Conservation (phyloP, 768 basidiomycete species). For the Tricholoma flavovirens region DNA sequence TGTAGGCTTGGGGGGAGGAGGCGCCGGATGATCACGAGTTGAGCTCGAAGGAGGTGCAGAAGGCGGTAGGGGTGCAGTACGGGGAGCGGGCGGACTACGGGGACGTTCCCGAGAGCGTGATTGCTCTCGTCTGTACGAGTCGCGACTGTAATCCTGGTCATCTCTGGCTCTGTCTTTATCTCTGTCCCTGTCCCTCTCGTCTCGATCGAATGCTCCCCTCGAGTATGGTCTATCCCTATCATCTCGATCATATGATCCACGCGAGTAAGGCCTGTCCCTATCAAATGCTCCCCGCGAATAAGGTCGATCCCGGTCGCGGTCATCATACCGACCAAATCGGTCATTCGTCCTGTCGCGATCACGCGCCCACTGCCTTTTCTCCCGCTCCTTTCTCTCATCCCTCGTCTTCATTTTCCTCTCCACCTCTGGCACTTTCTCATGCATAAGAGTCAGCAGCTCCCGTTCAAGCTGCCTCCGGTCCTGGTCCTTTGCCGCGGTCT, state of each 20-base stretch:
- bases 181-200: constrained; percentile 18
- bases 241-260: constrained; percentile 32
- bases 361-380: constrained; percentile 71
- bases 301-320: constrained; percentile 33
- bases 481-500: constrained; percentile 70
- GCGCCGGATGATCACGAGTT: constrained; percentile 39
- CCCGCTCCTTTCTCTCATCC: constrained; percentile 69
- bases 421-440: constrained; percentile 87
- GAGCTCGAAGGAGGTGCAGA: constrained; percentile 38
- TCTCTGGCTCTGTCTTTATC: constrained; percentile 14
- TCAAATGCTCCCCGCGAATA: constrained; percentile 38
- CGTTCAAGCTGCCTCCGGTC: constrained; percentile 84
- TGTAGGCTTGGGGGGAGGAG: constrained; percentile 36
- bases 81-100: constrained; percentile 43
- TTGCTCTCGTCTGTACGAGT: constrained; percentile 25
- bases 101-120: constrained; percentile 32
- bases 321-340: constrained; percentile 63
- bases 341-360: constrained; percentile 85
- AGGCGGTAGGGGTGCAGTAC: constrained; percentile 47
- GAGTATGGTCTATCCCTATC: constrained; percentile 22
- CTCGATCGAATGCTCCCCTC: constrained; percentile 4
- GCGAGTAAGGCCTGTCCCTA: constrained; percentile 48
- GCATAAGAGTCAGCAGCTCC: constrained; percentile 79
- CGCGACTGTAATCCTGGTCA: constrained; percentile 37
- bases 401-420: constrained; percentile 78